Evolutionary conservation across 108 stramenopile genomes (phyloP), one percentile per base, ranked within the genome.

Genomic region (Mediolabrus comicus): DNA sequence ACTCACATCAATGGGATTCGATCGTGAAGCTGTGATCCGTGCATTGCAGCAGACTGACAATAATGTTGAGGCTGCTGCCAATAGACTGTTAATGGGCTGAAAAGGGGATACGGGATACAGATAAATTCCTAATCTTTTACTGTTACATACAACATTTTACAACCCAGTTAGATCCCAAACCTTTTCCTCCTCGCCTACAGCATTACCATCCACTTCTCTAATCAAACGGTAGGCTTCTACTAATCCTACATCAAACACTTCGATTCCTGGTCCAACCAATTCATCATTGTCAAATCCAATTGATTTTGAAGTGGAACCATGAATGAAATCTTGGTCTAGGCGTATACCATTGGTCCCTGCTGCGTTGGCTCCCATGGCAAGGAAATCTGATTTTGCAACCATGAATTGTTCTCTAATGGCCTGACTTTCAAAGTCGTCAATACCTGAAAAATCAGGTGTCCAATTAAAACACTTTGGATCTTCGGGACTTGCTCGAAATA

Each of bases 41-140:
- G 92, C 90, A 13, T 59, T 95, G 53, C 81, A 79, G 71, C 62
- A 60, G 30, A 66, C 84, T 26, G 77, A 87, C 46, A 95, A 95
- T 66, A 90, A 92, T 79, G 69, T 92, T 12, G 92, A 95, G 82
- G 90, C 79, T 55, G 95, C 95, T n/a, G 95, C 95, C 3, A 88
- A 95, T 78, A 65, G 84, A 62, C 67, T 93, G 16, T 58, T 94
- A 33, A 79, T 64, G 58, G 79, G 81, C n/a, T 75, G 49, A 75
- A 38, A 32, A 33, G 31, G 49, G 26, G 39, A 30, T 39, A 11
- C 12, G 14, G 17, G 0, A 6, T 3, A 30, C 1, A 25, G 14
- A 60, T 7, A 30, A 32, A 60, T 32, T 35, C 12, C 59, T 36
- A 22, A 22, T 19, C n/a, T n/a, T n/a, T n/a, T n/a, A n/a, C n/a